Base-by-base conservation (phyloP, 2,329 filamentous ascomycete species). In the Aphanocladium album region DNA sequence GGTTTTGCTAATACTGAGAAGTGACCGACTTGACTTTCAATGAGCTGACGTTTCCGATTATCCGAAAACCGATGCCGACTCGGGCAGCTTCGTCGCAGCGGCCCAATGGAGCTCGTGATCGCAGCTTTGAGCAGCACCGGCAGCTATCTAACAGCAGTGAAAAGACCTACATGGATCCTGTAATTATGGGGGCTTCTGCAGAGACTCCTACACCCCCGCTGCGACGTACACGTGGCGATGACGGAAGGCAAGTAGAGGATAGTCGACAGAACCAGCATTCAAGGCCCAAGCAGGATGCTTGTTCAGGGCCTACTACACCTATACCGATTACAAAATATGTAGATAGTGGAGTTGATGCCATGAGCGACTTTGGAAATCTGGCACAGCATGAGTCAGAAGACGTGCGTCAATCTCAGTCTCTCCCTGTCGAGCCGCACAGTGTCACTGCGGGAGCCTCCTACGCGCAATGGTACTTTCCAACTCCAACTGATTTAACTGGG, bases 21-120 rank as follows among this genome's bases (percentile, higher is more conserved):
- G 83, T 83, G 30, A 70, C 77, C 5, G 81, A 85, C 62, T 73
- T 85, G 19, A 73, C 74, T 1, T 85, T 83, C 63, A 81, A 81
- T 27, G 74, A 80, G 55, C 80, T 83, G 76, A 68, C 73, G 9
- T 79, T 82, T 63, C 70, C 80, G 23, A 72, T 70, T 52, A 63
- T 69, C 3, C 61, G 66, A 39, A 55, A 68, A 62, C 37, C 62
- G 60, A 35, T 58, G 45, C 12, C 27, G 8, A 25, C 23, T 19
- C 45, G 70, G 56, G 68, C 69, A 43, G 71, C 58, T 71, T 75
- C 60, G 71, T 74, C 33, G 17, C 41, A 53, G 11, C 50, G 17
- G 25, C 30, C 47, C 0, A 53, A 60, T 16, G 57, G 49, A 1
- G 57, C 57, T 11, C 57, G 57, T 0, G 51, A 46, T 17, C 52